These are phyloP conservation scores for Beta vulgaris DNA, from an alignment of 148 eudicot genomes.

Conservation along the genomic window DNA sequence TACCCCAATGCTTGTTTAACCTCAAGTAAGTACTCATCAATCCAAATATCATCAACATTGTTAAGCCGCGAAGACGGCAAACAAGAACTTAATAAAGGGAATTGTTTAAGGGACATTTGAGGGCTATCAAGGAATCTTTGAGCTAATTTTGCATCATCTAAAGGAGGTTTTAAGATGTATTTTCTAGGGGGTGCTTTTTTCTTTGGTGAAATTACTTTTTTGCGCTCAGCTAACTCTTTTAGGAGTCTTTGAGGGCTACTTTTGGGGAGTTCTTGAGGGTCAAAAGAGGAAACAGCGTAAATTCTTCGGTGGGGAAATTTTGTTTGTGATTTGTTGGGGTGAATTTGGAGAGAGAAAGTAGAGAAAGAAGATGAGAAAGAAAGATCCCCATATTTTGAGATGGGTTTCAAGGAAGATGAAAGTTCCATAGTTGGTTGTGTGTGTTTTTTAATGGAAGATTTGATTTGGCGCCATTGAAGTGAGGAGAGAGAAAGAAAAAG, in stretches of 20 bases:
- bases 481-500: neutral
- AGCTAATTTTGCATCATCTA: conserved; percentile 75
- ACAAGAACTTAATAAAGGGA: conserved; percentile 89
- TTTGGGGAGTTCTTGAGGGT: conserved; percentile 67
- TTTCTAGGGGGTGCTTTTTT: conserved; percentile 61
- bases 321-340: conserved; percentile 30
- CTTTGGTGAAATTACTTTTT: conserved; percentile 62
- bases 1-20: conserved; percentile 93
- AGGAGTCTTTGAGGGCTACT: conserved; percentile 82
- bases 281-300: conserved; percentile 42
- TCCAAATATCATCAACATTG: conserved; percentile 73
- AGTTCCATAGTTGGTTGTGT: conserved; percentile 53
- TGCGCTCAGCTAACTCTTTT: conserved; percentile 74
- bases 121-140: conserved; percentile 81
- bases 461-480: conserved; percentile 13
- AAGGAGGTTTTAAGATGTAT: conserved; percentile 86
- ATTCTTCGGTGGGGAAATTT: conserved; percentile 25
- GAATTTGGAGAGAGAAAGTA: conserved; percentile 37
- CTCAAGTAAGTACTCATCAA: conserved; percentile 83
- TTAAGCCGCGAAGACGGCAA: conserved; percentile 62
- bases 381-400: conserved; percentile 35
- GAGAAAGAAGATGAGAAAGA: conserved; percentile 56
- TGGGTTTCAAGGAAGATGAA: conserved; percentile 60
- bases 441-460: conserved; percentile 9
- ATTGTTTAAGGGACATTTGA: conserved; percentile 73